Conservation (phyloP, 305 asterid genomes). For the Salvia sclarea region DNA sequence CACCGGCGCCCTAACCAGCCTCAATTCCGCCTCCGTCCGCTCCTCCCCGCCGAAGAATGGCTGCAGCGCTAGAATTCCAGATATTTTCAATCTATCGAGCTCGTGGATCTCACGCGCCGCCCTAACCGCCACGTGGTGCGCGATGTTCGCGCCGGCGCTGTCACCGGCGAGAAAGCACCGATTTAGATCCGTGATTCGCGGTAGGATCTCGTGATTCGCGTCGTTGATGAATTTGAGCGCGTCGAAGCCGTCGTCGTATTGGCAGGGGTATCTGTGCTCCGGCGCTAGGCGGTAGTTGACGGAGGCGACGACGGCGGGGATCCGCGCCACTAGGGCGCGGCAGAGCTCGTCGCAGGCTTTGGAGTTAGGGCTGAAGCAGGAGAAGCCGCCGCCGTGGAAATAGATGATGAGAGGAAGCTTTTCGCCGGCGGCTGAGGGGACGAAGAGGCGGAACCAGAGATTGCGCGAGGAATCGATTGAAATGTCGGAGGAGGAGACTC, state of each 20-base stretch:
- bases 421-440: neutral
- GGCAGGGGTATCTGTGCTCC: conserved; percentile 26
- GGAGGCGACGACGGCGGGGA: conserved; percentile 22
- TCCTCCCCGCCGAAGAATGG: conserved; percentile 35
- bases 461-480: conserved; percentile 41
- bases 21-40: conserved; percentile 29
- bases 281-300: conserved; percentile 36
- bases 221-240: conserved; percentile 16
- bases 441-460: conserved; percentile 35
- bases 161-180: conserved; percentile 29
- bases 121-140: conserved; percentile 21
- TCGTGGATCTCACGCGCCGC: neutral
- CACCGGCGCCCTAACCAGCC: conserved; percentile 18
- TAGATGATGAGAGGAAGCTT: conserved; percentile 10
- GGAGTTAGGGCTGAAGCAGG: conserved; percentile 10
- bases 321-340: conserved; percentile 1
- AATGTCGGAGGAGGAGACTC: conserved; percentile 40
- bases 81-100: neutral
- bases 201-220: neutral
- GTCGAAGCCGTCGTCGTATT: conserved; percentile 27
- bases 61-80: conserved; percentile 21
- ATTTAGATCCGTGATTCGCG: neutral
- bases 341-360: conserved; percentile 13
- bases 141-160: conserved; percentile 31
- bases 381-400: conserved; percentile 37